Evolutionary conservation across 2,329 filamentous ascomycete genomes (phyloP).

Genomic region (Camillea tinctor): DNA sequence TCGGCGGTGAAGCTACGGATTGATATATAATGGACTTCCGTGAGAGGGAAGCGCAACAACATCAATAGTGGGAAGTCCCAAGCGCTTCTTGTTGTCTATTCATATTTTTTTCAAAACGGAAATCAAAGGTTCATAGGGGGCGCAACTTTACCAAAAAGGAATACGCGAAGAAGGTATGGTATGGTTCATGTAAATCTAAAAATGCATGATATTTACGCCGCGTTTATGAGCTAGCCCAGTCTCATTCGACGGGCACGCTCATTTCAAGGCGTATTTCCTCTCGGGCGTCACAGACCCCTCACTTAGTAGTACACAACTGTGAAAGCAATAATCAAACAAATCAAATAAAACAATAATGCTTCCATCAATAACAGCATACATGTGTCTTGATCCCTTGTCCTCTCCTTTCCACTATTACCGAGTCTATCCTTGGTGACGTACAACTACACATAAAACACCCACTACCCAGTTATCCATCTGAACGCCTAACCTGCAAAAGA

Average conservation of each 20-base stretch:
- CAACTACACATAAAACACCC: conserved; percentile 15
- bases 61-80: neutral
- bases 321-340: conserved; percentile 1
- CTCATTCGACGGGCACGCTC: conserved; percentile 10
- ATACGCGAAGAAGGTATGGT: conserved; percentile 3
- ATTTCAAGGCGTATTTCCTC: conserved; percentile 7
- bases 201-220: conserved; percentile 25
- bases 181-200: conserved; percentile 25
- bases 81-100: conserved; percentile 3
- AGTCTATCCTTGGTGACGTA: conserved; percentile 18
- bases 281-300: neutral
- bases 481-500: conserved; percentile 27
- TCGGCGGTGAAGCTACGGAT: conserved; percentile 5
- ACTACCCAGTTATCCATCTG: conserved; percentile 18
- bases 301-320: conserved; percentile 14
- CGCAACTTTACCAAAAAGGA: conserved; percentile 2
- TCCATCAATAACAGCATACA: neutral
- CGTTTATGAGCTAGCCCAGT: conserved; percentile 13
- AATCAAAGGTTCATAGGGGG: conserved; percentile 3
- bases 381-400: conserved; percentile 3
- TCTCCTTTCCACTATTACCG: conserved; percentile 20
- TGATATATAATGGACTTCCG: conserved; percentile 5
- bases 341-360: neutral
- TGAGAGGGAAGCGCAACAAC: conserved; percentile 10
- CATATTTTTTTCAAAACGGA: conserved; percentile 5